phyloP scores from a whole-genome alignment of 2,329 filamentous ascomycete species.

The Ophiognomonia clavigignenti-juglandacearum region DNA sequence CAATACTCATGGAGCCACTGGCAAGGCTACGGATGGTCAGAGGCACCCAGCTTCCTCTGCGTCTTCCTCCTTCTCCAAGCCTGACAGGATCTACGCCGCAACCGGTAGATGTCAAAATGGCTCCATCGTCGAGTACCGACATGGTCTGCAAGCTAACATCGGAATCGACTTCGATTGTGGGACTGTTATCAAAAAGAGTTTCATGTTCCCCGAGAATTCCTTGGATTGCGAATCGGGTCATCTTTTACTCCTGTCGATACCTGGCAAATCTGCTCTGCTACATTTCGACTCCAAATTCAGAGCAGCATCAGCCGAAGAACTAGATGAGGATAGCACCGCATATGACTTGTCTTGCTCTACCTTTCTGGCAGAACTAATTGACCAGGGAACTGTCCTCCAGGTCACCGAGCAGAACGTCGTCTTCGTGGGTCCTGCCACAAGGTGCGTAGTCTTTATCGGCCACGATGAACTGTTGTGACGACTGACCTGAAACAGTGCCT shows the following conservation, averaged over 20 bases:
- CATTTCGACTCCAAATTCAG: slow-evolving; percentile 45
- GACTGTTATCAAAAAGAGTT: slow-evolving; percentile 45
- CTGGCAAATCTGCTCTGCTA: slow-evolving; percentile 43
- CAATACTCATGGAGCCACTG: slow-evolving; percentile 15
- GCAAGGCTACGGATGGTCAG: slow-evolving; percentile 18
- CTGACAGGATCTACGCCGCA: slow-evolving; percentile 62
- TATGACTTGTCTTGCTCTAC: slow-evolving; percentile 53
- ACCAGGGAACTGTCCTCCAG: slow-evolving; percentile 41
- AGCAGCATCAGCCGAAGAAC: slow-evolving; percentile 24
- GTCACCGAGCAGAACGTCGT: slow-evolving; percentile 46
- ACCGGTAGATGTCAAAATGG: slow-evolving; percentile 60
- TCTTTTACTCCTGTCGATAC: slow-evolving; percentile 43
- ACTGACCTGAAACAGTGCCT: slow-evolving; percentile 4
- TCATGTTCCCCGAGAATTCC: slow-evolving; percentile 39
- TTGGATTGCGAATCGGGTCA: slow-evolving; percentile 24
- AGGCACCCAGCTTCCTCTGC: slow-evolving; percentile 33
- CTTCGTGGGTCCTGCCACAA: slow-evolving; percentile 30
- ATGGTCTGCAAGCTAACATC: slow-evolving; percentile 66
- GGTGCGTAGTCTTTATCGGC: slow-evolving; percentile 23
- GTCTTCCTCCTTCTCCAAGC: slow-evolving; percentile 37
- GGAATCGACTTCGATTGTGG: slow-evolving; percentile 51
- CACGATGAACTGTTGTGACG: neutral
- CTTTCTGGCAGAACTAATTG: slow-evolving; percentile 36
- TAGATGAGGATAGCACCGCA: slow-evolving; percentile 33
- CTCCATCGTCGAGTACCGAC: slow-evolving; percentile 62